Evolutionary conservation across 768 basidiomycete species (phyloP), one percentile per base, ranked within the genome.

Genomic region (Tulasnella sp.): DNA sequence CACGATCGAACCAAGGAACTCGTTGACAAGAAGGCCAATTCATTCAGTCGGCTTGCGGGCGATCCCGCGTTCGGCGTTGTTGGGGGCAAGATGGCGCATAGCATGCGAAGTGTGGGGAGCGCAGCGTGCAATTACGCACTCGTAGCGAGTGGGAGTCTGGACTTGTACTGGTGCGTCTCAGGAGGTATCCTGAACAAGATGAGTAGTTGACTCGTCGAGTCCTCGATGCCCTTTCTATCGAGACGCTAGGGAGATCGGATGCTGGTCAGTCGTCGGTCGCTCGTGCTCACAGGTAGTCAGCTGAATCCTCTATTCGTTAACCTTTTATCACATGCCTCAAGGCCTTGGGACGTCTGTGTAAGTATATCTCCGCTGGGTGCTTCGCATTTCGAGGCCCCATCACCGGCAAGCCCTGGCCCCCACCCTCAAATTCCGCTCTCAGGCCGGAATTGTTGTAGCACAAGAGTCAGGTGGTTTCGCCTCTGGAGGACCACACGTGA

Each of bases 371-470:
- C 36, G 36, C 46, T 40, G 39, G 18, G 46, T 34, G 36, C 24
- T 21, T 72, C 18, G 39, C 80, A 80, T 72, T 36, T 72, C 46
- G 38, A 10, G 40, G 36, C 78, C 19, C 14, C 24, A 72, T 72
- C 71, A 72, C 40, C 24, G 19, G 71, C 7, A 42, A 72, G n/a
- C 3, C 6, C 31, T 19, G n/a, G 19, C 6, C 71, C 71, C 74
- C 21, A 40, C 44, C 27, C 39, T 21, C 62, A 19, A 31, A 21
- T 38, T 82, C 82, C 80, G 81, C 71, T 74, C 80, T 5, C 82
- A 91, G 87, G 96, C 97, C 3, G 97, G 96, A 0, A 91, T 94
- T 18, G 92, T 97, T 82, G 97, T 99, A 80, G 93, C 94, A 0
- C 89, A 94, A 80, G 97, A 97, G 84, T 94, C 97, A 0, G 97